A percentile compares a stretch with the other conserved stretches of the same genome.
phyloP scores from a whole-genome alignment of 495 filamentous ascomycete species.

The Aspergillus nidulans region DNA sequence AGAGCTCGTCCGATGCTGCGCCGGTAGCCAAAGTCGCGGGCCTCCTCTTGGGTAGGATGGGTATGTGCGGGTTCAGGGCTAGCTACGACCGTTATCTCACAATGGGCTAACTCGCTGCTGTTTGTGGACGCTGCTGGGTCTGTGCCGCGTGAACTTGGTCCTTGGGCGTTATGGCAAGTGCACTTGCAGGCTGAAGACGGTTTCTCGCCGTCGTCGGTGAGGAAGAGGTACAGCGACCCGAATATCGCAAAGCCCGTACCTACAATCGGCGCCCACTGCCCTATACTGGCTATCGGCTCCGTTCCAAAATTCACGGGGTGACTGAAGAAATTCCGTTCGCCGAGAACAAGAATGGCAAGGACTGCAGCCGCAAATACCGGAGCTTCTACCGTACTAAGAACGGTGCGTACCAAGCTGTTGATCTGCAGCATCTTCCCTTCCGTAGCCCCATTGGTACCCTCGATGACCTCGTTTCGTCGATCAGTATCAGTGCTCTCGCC shows the following conservation, averaged over 20 bases:
- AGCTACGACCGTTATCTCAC: background rate
- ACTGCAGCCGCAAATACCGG: slow-evolving; percentile 2
- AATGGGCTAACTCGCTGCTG: background rate
- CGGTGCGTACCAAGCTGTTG: background rate
- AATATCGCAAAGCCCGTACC: background rate
- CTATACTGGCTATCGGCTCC: slow-evolving; percentile 1
- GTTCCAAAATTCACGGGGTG: background rate
- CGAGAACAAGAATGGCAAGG: background rate
- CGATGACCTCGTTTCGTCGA: background rate
- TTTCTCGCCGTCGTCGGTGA: background rate
- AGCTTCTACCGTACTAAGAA: slow-evolving; percentile 1
- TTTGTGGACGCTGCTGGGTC: background rate
- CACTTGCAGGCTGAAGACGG: background rate
- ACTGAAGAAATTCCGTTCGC: slow-evolving; percentile 1
- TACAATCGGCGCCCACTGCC: slow-evolving; percentile 2
- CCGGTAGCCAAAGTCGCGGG: background rate
- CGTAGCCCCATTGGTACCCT: slow-evolving; percentile 1
- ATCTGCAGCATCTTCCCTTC: slow-evolving; percentile 4
- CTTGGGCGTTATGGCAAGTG: background rate
- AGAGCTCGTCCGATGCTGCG: background rate
- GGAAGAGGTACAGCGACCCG: background rate
- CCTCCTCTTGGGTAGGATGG: background rate
- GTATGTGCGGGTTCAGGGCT: background rate
- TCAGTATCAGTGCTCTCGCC: background rate
- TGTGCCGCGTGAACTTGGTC: background rate